Evolutionary conservation across 768 basidiomycete genomes (phyloP).

Genomic region (Tricholoma sp.): DNA sequence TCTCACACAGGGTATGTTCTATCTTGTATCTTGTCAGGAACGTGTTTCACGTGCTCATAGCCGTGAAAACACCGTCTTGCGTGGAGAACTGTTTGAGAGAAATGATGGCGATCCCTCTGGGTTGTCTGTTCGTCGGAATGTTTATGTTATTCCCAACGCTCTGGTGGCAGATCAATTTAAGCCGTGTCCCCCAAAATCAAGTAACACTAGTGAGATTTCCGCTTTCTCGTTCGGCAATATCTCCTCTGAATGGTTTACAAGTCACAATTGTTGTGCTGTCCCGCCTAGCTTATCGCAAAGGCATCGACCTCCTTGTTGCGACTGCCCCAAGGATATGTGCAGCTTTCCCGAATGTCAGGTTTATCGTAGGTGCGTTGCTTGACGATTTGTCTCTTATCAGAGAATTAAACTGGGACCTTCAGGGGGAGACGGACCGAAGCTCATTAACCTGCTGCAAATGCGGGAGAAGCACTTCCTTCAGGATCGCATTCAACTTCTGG

Average conservation of each 20-base stretch:
- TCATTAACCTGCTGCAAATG: conserved; percentile 93
- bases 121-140: conserved; percentile 47
- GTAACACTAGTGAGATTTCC: conserved; percentile 49
- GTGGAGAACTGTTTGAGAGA: conserved; percentile 69
- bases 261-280: conserved; percentile 92
- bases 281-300: conserved; percentile 91
- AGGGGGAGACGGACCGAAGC: conserved; percentile 95
- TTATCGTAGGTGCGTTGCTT: conserved; percentile 65
- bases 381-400: neutral
- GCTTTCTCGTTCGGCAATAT: neutral
- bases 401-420: conserved; percentile 2
- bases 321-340: conserved; percentile 87
- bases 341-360: conserved; percentile 80
- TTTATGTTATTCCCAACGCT: conserved; percentile 94
- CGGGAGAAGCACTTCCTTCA: conserved; percentile 86
- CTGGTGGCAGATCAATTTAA: conserved; percentile 82
- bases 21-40: neutral
- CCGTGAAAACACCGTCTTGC: conserved; percentile 94
- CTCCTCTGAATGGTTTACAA: conserved; percentile 23
- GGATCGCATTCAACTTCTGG: conserved; percentile 88
- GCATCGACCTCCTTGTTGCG: conserved; percentile 91
- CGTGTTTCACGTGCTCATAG: conserved; percentile 35
- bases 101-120: conserved; percentile 38
- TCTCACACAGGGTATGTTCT: conserved; percentile 85
- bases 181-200: conserved; percentile 47